phyloP scores from a whole-genome alignment of 306 rosid genomes.

The Phaseolus lunatus region DNA sequence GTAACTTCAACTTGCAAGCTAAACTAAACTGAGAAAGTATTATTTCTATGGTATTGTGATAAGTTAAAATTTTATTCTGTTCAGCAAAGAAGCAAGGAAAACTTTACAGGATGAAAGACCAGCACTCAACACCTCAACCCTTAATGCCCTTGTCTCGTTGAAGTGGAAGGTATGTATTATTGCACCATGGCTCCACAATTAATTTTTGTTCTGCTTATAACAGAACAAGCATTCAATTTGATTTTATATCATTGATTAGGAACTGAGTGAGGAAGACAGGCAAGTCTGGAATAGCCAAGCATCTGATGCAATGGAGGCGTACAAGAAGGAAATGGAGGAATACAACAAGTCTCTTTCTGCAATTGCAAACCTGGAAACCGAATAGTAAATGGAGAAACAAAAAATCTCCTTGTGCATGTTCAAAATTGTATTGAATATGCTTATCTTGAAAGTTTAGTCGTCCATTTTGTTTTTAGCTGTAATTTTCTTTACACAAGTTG shows the following conservation, averaged over 20 bases:
- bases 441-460: not conserved
- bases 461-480: not conserved
- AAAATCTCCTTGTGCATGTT: slow-evolving; percentile 29
- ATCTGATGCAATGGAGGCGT: slow-evolving; percentile 79
- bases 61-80: not conserved
- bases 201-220: not conserved
- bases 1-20: slow-evolving; percentile 39
- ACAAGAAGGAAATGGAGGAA: slow-evolving; percentile 80
- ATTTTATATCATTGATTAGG: slow-evolving; percentile 48
- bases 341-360: slow-evolving; percentile 68
- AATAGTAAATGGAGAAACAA: not conserved
- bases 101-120: slow-evolving; percentile 66
- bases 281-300: slow-evolving; percentile 77
- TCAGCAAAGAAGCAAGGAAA: slow-evolving; percentile 81
- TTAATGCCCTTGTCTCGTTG: slow-evolving; percentile 72
- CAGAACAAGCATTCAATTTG: not conserved
- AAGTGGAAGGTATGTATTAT: slow-evolving; percentile 72
- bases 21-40: not conserved
- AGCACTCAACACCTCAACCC: slow-evolving; percentile 55
- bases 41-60: not conserved
- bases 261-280: slow-evolving; percentile 75
- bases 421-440: slow-evolving; percentile 55
- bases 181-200: not conserved
- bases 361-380: slow-evolving; percentile 20
- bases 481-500: not conserved